Percentiles rank a stretch among this genome's conserved stretches.
Evolutionary conservation across 345 rosid species (phyloP).

Genomic region (Gossypium raimondii): DNA sequence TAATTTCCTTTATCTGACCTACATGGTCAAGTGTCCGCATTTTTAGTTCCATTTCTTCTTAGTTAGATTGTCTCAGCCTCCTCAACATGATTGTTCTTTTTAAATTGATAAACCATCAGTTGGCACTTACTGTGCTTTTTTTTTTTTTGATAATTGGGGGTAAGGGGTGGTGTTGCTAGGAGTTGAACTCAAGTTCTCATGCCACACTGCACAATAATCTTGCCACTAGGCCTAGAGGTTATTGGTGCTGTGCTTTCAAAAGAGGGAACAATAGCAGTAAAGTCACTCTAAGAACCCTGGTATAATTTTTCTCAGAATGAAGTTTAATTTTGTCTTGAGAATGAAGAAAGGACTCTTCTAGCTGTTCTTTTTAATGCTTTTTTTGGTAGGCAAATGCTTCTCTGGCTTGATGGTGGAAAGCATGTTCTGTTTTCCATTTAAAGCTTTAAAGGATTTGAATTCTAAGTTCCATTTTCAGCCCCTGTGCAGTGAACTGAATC

Average conservation of each 20-base stretch:
- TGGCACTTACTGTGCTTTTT: background rate
- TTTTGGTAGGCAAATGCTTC: background rate
- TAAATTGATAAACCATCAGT: background rate
- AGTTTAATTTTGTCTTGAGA: background rate
- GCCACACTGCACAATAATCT: no score
- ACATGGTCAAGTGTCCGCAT: background rate
- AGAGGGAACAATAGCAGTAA: background rate
- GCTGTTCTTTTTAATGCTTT: background rate
- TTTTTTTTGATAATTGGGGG: no score
- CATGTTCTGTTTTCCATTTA: background rate
- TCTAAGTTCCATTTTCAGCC: background rate
- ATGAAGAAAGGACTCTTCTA: background rate
- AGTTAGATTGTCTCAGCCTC: background rate
- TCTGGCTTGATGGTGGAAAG: background rate
- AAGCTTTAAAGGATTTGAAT: background rate
- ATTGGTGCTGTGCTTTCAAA: background rate
- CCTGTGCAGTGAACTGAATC: background rate
- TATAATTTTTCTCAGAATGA: background rate
- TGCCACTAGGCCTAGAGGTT: no score
- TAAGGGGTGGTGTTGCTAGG: no score
- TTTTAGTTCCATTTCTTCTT: background rate
- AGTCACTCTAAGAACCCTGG: background rate
- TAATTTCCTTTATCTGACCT: background rate
- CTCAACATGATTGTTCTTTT: background rate
- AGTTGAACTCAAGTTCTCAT: no score